Evolutionary conservation across 129 eudicot genomes (phyloP).

Genomic region (Arctium lappa): DNA sequence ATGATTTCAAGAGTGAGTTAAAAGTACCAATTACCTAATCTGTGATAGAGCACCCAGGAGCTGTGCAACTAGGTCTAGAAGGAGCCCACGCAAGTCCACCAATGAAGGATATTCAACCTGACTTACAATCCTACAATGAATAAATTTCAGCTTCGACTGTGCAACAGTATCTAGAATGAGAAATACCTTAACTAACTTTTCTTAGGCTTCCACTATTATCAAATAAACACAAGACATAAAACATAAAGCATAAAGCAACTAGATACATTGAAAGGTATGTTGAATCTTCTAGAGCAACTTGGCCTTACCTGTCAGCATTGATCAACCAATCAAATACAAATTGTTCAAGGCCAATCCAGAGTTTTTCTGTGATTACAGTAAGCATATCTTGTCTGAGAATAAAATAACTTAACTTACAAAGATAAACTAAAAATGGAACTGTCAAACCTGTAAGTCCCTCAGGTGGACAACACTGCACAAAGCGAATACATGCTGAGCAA

Average conservation of each 20-base stretch:
- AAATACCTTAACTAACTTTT: neutral
- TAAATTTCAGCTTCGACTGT: neutral
- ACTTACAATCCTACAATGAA: constrained; percentile 76
- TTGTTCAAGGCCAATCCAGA: constrained; percentile 90
- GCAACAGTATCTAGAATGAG: neutral
- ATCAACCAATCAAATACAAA: constrained; percentile 96
- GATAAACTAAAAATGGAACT: constrained; percentile 16
- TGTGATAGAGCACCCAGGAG: constrained; percentile 89
- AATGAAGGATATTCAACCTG: constrained; percentile 93
- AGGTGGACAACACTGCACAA: constrained; percentile 85
- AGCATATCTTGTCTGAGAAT: neutral
- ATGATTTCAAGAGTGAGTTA: neutral
- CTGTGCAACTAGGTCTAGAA: constrained; percentile 82
- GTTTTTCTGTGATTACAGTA: constrained; percentile 57
- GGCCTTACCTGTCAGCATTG: constrained; percentile 84
- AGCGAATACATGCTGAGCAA: constrained; percentile 93
- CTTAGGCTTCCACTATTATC: neutral
- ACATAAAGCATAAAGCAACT: neutral
- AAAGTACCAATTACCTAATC: constrained; percentile 50
- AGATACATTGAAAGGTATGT: neutral
- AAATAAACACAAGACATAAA: neutral
- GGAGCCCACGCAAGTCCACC: constrained; percentile 80
- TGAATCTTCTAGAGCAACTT: constrained; percentile 18
- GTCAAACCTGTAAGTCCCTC: constrained; percentile 85
- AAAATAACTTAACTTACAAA: neutral